Conservation (phyloP, 148 eudicot genomes). For the Rhododendron henanense region DNA sequence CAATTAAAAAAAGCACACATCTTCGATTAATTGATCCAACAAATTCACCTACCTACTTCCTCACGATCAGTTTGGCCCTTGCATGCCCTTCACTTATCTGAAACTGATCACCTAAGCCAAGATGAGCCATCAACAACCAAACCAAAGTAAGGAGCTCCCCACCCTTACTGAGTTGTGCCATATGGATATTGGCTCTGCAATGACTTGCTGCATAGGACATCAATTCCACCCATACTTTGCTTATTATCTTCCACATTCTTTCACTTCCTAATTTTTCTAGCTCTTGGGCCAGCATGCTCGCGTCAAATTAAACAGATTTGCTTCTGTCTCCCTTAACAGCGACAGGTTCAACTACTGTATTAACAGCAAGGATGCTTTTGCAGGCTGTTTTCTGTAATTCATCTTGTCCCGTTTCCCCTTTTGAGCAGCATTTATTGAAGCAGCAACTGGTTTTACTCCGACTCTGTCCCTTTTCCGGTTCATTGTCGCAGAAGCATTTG, state of each 20-base stretch:
- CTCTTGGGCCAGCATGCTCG: slow-evolving; percentile 13
- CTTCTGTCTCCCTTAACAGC: slow-evolving; percentile 16
- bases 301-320: slow-evolving; percentile 20
- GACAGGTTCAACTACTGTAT: background rate
- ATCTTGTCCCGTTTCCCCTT: background rate
- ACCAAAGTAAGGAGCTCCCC: slow-evolving; percentile 13
- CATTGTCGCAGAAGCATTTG: background rate
- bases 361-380: background rate
- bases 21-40: no score
- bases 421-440: background rate
- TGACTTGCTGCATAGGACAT: slow-evolving; percentile 5
- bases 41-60: background rate
- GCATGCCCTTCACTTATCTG: slow-evolving; percentile 15
- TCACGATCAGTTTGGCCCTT: background rate
- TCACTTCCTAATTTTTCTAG: background rate
- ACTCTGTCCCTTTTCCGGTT: background rate
- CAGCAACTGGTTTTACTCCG: background rate
- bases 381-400: background rate
- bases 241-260: slow-evolving; percentile 16
- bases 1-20: no score
- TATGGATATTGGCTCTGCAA: slow-evolving; percentile 11
- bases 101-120: slow-evolving; percentile 19
- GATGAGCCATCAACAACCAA: slow-evolving; percentile 27
- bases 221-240: slow-evolving; percentile 24
- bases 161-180: slow-evolving; percentile 15